phyloP scores from a whole-genome alignment of 177 flowering plant species.

The Vitis hybrid region DNA sequence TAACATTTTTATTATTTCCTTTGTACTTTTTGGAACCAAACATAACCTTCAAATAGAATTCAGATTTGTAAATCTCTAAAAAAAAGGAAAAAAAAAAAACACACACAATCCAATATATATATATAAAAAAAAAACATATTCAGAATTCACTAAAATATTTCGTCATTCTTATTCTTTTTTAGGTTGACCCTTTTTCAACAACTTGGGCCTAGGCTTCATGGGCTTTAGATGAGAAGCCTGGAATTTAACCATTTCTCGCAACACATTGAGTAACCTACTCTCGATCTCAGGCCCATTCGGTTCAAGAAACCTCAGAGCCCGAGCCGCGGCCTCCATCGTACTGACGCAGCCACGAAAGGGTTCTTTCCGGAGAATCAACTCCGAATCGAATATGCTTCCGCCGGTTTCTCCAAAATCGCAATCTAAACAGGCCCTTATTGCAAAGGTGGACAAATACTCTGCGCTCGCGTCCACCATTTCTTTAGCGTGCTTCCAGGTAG shows the following conservation, averaged over 20 bases:
- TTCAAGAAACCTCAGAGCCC: constrained; percentile 65
- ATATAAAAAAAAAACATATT: too few relatives aligned
- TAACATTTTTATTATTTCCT: too few relatives aligned
- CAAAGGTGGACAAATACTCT: constrained; percentile 61
- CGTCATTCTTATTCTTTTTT: not conserved
- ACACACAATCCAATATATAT: too few relatives aligned
- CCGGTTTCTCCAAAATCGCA: constrained; percentile 52
- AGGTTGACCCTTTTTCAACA: constrained; percentile 50
- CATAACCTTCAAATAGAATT: too few relatives aligned
- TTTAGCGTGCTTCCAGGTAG: constrained; percentile 94
- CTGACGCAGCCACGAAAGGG: constrained; percentile 86
- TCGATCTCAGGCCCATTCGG: constrained; percentile 61
- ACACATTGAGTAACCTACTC: constrained; percentile 46
- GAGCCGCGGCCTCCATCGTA: constrained; percentile 86
- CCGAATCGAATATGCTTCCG: constrained; percentile 67
- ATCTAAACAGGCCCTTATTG: constrained; percentile 64
- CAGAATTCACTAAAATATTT: not conserved
- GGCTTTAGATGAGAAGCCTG: constrained; percentile 74
- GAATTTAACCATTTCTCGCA: constrained; percentile 76
- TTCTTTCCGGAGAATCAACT: constrained; percentile 80
- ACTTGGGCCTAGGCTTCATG: constrained; percentile 56
- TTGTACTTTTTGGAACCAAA: too few relatives aligned
- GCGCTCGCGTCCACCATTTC: constrained; percentile 88
- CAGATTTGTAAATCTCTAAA: too few relatives aligned
- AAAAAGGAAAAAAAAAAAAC: fast-evolving